phyloP scores from a whole-genome alignment of 441 rosid genomes.

The Rhodomyrtus psidioides region DNA sequence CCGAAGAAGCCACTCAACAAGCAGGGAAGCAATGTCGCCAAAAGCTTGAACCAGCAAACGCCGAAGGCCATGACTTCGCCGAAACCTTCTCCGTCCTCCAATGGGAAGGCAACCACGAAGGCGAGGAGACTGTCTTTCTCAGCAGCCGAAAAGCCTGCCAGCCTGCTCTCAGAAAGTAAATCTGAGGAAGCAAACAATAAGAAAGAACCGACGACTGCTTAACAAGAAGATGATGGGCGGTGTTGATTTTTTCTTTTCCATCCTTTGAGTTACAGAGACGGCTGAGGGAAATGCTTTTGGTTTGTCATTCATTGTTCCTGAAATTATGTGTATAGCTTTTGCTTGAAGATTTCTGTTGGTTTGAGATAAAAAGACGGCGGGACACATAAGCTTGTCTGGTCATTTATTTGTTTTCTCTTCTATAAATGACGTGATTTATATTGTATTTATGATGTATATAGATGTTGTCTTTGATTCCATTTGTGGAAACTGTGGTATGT shows the following conservation, averaged over 20 bases:
- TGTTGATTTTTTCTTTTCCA: neutral
- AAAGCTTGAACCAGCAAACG: constrained; percentile 32
- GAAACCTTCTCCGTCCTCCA: constrained; percentile 21
- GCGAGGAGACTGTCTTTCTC: constrained; percentile 69
- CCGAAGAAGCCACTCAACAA: constrained; percentile 47
- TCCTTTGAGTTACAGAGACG: neutral
- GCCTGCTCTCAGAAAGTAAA: neutral
- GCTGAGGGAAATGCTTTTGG: neutral
- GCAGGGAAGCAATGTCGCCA: constrained; percentile 30
- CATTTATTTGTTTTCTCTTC: neutral
- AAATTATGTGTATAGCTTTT: neutral
- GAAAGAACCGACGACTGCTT: constrained; percentile 11
- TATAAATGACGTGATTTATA: neutral
- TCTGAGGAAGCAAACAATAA: constrained; percentile 4
- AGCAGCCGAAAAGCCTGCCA: constrained; percentile 30
- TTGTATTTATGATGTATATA: neutral
- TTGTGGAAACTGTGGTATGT: neutral
- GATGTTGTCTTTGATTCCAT: neutral
- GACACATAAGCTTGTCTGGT: neutral
- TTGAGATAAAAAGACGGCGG: neutral
- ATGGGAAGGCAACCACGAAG: constrained; percentile 27
- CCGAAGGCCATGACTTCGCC: constrained; percentile 30
- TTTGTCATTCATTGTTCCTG: neutral
- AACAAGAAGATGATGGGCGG: neutral
- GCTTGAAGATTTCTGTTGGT: neutral